Base-by-base conservation (phyloP, 306 rosid species). In the Lupinus albus region DNA sequence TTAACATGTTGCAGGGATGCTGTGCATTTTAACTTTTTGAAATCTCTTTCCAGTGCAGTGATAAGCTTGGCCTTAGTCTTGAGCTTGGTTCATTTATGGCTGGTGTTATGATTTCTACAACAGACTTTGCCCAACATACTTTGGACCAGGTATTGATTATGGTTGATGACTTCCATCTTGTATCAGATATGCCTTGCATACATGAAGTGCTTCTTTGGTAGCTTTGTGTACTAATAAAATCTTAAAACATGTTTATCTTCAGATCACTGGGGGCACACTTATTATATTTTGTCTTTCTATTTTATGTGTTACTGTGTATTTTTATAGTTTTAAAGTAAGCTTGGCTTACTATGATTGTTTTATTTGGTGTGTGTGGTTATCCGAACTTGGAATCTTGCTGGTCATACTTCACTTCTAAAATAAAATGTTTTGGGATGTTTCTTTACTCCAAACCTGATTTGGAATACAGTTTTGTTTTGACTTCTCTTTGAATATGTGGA, bases 11-110 rank as follows among this genome's bases (percentile, higher is more conserved):
- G 41, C 57, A 45, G 49, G 49, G 60, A 10, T 52, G 67, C 21
- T 60, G 74, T 35, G 25, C 64, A 52, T 41, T 42, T 41, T 83
- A 63, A 83, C 69, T 76, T 72, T 76, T 47, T 13, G 52, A 52
- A 72, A 77, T 80, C 58, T 70, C 71, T 73, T 90, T 93, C 88
- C 99, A 90, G 99, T 86, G 99, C 92, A 94, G 97, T 63, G 99
- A 94, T 82, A 90, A 90, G 90, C 81, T 94, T 47, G 99, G 99
- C 69, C 99, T 94, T 78, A 94, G 99, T 74, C 99, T 94, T 70
- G 99, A 94, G 95, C 81, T 94, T 83, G 99, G 99, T 81, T 94
- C 99, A 47, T 94, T 94, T 82, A 81, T 90, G 82, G 99, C 99
- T 72, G 99, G 99, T 62, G 95, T 90, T 53, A 94, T 94, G 99